These are phyloP conservation scores for Bretschneidera sinensis DNA, from an alignment of 345 rosid species.

Conservation along the genomic window DNA sequence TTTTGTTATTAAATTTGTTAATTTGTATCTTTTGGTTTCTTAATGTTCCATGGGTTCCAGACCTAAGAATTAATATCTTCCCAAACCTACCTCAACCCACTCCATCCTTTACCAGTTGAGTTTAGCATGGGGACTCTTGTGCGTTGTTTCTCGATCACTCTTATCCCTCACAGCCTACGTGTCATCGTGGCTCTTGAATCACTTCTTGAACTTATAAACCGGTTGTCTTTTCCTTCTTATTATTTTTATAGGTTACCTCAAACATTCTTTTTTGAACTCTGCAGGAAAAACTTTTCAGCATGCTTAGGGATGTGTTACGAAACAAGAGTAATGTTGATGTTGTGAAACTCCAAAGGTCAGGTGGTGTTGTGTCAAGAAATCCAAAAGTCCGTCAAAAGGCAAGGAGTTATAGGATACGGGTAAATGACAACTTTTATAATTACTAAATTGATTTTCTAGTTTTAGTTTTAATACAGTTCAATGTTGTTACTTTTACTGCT, in stretches of 20 bases:
- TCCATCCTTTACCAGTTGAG: background rate
- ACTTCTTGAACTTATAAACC: background rate
- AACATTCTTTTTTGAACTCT: conserved; percentile 6
- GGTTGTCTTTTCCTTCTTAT: background rate
- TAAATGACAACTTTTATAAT: conserved; percentile 16
- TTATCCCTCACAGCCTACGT: background rate
- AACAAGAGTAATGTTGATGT: conserved; percentile 70
- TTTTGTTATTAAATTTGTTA: too few relatives aligned
- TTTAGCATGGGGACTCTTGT: background rate
- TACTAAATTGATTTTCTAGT: background rate
- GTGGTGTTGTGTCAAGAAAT: conserved; percentile 82
- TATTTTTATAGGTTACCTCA: background rate
- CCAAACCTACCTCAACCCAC: background rate
- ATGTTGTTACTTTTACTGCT: background rate
- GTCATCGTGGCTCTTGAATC: background rate
- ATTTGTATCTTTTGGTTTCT: background rate
- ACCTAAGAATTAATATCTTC: background rate
- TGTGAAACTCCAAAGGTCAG: conserved; percentile 86
- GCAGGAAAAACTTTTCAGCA: conserved; percentile 94
- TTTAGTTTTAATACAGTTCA: background rate
- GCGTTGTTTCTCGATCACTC: background rate
- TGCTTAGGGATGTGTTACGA: conserved; percentile 69
- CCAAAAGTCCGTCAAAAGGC: conserved; percentile 54
- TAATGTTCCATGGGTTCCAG: too few relatives aligned
- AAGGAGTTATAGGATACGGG: conserved; percentile 67